Evolutionary conservation across 164 flowering plant species (phyloP), one percentile per base, ranked within the genome.

Genomic region (Kalanchoe fedtschenkoi): DNA sequence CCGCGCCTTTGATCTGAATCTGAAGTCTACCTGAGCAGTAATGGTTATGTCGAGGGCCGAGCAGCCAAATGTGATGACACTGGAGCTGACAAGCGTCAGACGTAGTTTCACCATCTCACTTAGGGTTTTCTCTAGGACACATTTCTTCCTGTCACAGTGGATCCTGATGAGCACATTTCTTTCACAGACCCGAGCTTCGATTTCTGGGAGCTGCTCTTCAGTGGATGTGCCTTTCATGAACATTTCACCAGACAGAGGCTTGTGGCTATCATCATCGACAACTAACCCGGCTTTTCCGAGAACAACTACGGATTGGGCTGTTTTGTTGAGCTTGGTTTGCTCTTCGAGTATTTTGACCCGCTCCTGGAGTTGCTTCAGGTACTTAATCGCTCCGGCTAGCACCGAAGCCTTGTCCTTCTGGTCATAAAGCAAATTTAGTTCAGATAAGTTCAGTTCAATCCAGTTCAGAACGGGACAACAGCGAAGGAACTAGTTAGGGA

Each of bases 361-460:
- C 44, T 88, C 96, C 73, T 88, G 90, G 32, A 91, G 79, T 38
- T 82, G 79, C 63, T 89, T 89, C 77, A 91, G 60, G 70, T 89
- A 78, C 73, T 80, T 86, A 33, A 81, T 76, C 3, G 96, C 87
- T 58, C 83, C 97, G 63, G 81, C 87, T 41, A 91, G 85, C 58
- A 91, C 87, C 30, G 97, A 79, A 66, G 96, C 95, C 67, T 89
- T 91, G 77, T 89, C 96, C 92, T 80, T 82, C 97, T 91, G 65
- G 17, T 41, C n/a, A 42, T 13, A 16, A 5, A 22, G 10, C 2
- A 34, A 59, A 53, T 13, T n/a, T 22, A 24, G 15, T 8, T 15
- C 11, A 28, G 60, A 10, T 30, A 28, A 55, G 17, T 30, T 24
- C 59, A n/a, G n/a, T n/a, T n/a, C n/a, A 28, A 10, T 24, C 29